Percentiles rank a stretch among this genome's conserved stretches.
These are phyloP conservation scores for Trichophyton rubrum DNA, from an alignment of 2,329 filamentous ascomycete species.

Conservation along the genomic window DNA sequence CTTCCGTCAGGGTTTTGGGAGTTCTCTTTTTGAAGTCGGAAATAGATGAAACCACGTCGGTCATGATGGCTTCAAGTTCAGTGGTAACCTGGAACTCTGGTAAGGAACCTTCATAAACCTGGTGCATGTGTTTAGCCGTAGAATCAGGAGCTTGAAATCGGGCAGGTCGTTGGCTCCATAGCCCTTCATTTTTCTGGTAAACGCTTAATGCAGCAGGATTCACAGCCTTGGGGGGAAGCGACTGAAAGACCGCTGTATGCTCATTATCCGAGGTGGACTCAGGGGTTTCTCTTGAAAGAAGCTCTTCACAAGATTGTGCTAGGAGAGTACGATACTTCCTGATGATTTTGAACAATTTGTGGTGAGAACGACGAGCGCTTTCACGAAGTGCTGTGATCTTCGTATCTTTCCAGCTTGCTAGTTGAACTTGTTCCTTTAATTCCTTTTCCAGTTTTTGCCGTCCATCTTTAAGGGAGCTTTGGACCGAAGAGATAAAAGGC, in stretches of 20 bases:
- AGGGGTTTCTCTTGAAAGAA: constrained; percentile 33
- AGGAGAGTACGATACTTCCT: constrained; percentile 76
- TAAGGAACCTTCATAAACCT: constrained; percentile 43
- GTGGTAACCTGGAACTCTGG: constrained; percentile 44
- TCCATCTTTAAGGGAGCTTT: constrained; percentile 54
- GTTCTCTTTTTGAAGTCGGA: constrained; percentile 71
- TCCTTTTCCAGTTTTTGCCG: constrained; percentile 70
- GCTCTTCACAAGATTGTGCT: constrained; percentile 57
- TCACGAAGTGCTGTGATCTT: constrained; percentile 83
- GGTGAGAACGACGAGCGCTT: constrained; percentile 79
- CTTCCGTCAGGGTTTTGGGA: constrained; percentile 65
- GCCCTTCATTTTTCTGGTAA: constrained; percentile 19
- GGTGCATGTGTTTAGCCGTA: constrained; percentile 63
- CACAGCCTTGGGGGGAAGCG: constrained; percentile 7
- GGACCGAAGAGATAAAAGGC: constrained; percentile 55
- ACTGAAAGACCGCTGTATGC: neutral
- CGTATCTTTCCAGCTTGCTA: constrained; percentile 96
- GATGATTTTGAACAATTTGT: constrained; percentile 82
- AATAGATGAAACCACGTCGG: constrained; percentile 54
- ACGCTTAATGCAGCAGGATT: constrained; percentile 23
- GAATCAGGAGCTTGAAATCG: constrained; percentile 58
- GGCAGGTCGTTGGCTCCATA: constrained; percentile 40
- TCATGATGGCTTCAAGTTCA: constrained; percentile 56
- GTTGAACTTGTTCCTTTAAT: constrained; percentile 80
- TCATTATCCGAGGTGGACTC: constrained; percentile 15